Percentiles rank a stretch among this genome's conserved stretches.
Evolutionary conservation across 192 early-diverging fungal genomes (phyloP).

Genomic region (Polychytrium aggregatum): DNA sequence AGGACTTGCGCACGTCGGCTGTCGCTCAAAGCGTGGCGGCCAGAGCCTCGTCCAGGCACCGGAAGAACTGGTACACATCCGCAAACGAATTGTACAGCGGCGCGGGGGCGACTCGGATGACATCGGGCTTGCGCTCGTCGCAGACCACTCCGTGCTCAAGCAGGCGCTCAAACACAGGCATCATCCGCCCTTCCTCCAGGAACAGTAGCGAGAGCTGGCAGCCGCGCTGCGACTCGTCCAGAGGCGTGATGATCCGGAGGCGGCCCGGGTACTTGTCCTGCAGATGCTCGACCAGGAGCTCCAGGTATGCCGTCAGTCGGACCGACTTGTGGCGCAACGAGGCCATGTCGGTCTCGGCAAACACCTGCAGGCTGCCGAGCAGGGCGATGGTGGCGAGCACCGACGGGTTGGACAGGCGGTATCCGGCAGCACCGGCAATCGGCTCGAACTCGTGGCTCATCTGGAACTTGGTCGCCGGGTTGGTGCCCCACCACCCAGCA

Average conservation of each 20-base stretch:
- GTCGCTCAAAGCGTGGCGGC: too few species aligned
- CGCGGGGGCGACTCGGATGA: constrained; percentile 78
- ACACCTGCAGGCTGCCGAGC: constrained; percentile 69
- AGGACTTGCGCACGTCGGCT: too few species aligned
- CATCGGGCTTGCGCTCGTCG: constrained; percentile 85
- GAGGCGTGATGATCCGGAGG: constrained; percentile 76
- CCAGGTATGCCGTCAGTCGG: constrained; percentile 74
- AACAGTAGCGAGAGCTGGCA: constrained; percentile 76
- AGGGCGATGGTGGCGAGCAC: constrained; percentile 64
- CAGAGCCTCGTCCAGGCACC: constrained; percentile 31
- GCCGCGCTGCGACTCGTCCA: constrained; percentile 61
- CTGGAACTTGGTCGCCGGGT: constrained; percentile 69
- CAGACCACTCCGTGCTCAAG: constrained; percentile 55
- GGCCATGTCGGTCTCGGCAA: constrained; percentile 57
- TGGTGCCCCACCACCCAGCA: constrained; percentile 90
- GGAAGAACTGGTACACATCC: constrained; percentile 64
- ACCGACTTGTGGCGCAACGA: constrained; percentile 65
- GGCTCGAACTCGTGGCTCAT: constrained; percentile 80
- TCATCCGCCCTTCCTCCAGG: constrained; percentile 42
- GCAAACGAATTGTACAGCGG: constrained; percentile 83
- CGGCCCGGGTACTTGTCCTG: constrained; percentile 22
- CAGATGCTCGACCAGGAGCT: constrained; percentile 49
- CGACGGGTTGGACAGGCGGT: constrained; percentile 79
- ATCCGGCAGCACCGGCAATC: constrained; percentile 69
- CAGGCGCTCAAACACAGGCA: constrained; percentile 55